These are phyloP conservation scores for Onygenales sp. DNA, from an alignment of 2,329 filamentous ascomycete genomes.

Conservation along the genomic window DNA sequence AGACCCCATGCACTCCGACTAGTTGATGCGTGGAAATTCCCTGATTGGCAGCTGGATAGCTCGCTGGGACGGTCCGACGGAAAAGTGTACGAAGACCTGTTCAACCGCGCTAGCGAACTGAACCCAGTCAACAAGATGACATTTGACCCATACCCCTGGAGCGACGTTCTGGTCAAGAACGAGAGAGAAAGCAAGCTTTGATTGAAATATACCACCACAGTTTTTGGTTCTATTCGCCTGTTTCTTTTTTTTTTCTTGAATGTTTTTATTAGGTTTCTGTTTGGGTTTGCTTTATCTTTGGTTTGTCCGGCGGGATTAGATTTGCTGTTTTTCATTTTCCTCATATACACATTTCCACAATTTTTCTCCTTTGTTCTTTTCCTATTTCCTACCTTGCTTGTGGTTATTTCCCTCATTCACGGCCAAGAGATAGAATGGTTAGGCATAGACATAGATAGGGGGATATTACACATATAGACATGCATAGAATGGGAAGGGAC, in stretches of 20 bases:
- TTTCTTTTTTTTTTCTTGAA: conserved; percentile 5
- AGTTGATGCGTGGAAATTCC: conserved; percentile 67
- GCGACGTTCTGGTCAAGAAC: conserved; percentile 51
- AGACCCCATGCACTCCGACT: conserved; percentile 62
- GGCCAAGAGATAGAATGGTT: background rate
- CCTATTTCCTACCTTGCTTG: background rate
- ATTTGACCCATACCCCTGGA: conserved; percentile 63
- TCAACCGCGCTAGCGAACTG: conserved; percentile 59
- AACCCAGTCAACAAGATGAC: conserved; percentile 65
- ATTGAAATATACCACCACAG: conserved; percentile 1
- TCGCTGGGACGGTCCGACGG: conserved; percentile 62
- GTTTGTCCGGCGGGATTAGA: background rate
- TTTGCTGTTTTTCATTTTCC: background rate
- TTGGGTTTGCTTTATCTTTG: background rate
- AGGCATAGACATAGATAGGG: conserved; percentile 1
- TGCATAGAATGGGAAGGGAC: background rate
- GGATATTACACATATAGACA: background rate
- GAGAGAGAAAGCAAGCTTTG: conserved; percentile 31
- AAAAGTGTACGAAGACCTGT: conserved; percentile 70
- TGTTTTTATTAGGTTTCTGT: conserved; percentile 4
- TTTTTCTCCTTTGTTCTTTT: background rate
- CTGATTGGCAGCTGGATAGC: conserved; percentile 68
- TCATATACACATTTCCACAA: background rate
- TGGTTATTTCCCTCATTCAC: too few relatives aligned
- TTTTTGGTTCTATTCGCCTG: background rate